Base-by-base conservation (phyloP, 2,329 filamentous ascomycete species). In the Ceratocystis papillata region DNA sequence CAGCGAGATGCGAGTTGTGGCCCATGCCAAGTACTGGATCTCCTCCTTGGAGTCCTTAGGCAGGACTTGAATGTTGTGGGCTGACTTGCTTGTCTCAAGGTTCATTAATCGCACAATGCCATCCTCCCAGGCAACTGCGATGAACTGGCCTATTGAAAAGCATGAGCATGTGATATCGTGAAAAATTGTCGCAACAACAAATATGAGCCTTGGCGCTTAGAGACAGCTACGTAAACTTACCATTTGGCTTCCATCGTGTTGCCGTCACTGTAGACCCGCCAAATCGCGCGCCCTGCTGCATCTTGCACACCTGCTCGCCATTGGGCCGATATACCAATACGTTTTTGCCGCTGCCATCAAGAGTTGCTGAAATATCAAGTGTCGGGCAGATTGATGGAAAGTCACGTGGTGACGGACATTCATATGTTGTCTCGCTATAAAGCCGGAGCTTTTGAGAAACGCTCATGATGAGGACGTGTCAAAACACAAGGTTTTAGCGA, bases 111-210 rank as follows among this genome's bases (percentile, higher is more conserved):
- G 85, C 22, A 94, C 83, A 5, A 83, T 83, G 33, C 89, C 88
- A 77, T 96, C 90, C 70, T 83, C 90, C 85, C 90, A 96, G 59
- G 86, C 90, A 15, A 94, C 84, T 15, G 90, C 90, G 65, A 96
- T 81, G 53, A 90, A 85, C 69, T 89, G 87, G 7, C 87, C 86
- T 68, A 46, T 37, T 12, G 55, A 10, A 10, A 1, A 53, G 15
- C 12, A 45, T 20, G 10, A 65, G 48, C 33, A 62, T 53, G 28
- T 17, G n/a, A 45, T 12, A 22, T 5, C 46, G n/a, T 15, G 37
- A 41, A 41, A 41, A 10, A 41, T 41, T 12, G 37, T 5, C 3
- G 12, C 12, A 41, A 41, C 2, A 63, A 41, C 55, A 46, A 15
- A 25, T 7, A 7, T 48, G 20, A 22, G 4, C 55, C 30, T 33